Evolutionary conservation across 2,329 filamentous ascomycete species (phyloP).

Genomic region (Calonectria naviculata): DNA sequence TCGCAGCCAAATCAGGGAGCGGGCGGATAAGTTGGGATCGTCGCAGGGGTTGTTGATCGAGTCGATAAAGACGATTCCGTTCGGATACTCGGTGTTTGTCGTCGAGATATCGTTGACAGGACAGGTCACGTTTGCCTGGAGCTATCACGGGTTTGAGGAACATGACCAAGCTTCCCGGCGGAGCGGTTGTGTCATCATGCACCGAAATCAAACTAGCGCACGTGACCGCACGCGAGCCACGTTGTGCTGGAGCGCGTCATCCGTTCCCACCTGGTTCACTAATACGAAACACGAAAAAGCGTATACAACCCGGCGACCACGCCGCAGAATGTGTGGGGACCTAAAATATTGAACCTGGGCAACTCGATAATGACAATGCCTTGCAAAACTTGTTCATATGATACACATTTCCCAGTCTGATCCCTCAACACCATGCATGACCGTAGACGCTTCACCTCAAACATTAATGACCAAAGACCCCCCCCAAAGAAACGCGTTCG

Average conservation of each 20-base stretch:
- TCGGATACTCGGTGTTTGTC: slow-evolving; percentile 20
- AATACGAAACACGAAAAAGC: neutral
- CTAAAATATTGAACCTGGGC: neutral
- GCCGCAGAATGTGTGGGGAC: too few relatives aligned
- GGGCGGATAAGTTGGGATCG: slow-evolving; percentile 21
- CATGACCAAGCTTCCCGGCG: slow-evolving; percentile 42
- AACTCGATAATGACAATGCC: slow-evolving; percentile 2
- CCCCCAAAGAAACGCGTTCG: slow-evolving; percentile 18
- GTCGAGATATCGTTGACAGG: slow-evolving; percentile 32
- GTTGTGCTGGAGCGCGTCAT: neutral
- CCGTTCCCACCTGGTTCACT: neutral
- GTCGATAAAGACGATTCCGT: slow-evolving; percentile 1
- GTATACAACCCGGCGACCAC: too few relatives aligned
- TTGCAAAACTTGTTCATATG: slow-evolving; percentile 11
- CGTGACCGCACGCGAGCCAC: slow-evolving; percentile 39
- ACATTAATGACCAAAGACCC: slow-evolving; percentile 26
- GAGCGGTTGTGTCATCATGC: slow-evolving; percentile 46
- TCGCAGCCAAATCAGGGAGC: slow-evolving; percentile 9
- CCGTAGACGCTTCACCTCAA: slow-evolving; percentile 13
- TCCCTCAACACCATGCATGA: slow-evolving; percentile 34
- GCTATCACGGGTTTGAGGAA: slow-evolving; percentile 38
- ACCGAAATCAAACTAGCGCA: slow-evolving; percentile 35
- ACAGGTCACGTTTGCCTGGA: slow-evolving; percentile 42
- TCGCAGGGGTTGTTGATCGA: neutral
- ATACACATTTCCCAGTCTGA: slow-evolving; percentile 23